Conservation (phyloP, 2,329 filamentous ascomycete genomes). For the Biscogniauxia marginata region DNA sequence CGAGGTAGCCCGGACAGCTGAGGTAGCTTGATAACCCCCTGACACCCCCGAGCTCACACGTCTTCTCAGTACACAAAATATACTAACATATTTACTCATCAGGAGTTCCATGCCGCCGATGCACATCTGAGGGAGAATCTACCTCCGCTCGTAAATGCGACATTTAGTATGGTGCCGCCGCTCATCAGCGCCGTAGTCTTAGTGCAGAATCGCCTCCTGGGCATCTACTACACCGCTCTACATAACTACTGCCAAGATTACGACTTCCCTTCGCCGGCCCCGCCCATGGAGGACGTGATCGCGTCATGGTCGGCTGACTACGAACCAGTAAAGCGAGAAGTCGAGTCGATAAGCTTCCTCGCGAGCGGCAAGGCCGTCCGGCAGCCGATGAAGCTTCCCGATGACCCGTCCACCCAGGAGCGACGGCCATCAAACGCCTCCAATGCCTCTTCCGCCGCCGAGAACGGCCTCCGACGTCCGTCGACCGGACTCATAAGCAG, state of each 20-base stretch:
- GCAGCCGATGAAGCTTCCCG: slow-evolving; percentile 40
- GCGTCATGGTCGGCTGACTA: slow-evolving; percentile 63
- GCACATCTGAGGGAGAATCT: slow-evolving; percentile 69
- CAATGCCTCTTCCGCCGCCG: slow-evolving; percentile 26
- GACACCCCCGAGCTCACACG: not conserved
- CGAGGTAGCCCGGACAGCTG: slow-evolving; percentile 64
- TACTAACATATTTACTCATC: slow-evolving; percentile 15
- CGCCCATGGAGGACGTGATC: slow-evolving; percentile 70
- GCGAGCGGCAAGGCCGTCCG: slow-evolving; percentile 66
- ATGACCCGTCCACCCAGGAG: slow-evolving; percentile 29
- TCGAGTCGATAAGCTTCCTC: slow-evolving; percentile 65
- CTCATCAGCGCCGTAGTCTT: slow-evolving; percentile 69
- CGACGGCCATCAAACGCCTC: slow-evolving; percentile 27
- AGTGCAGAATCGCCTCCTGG: slow-evolving; percentile 75
- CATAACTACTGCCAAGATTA: slow-evolving; percentile 70
- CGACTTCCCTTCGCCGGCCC: slow-evolving; percentile 68
- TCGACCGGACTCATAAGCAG: slow-evolving; percentile 43
- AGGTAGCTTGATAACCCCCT: slow-evolving; percentile 44
- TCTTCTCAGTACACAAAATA: no score
- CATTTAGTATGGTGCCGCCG: slow-evolving; percentile 72
- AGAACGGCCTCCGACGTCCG: slow-evolving; percentile 40
- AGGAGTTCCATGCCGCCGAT: slow-evolving; percentile 75
- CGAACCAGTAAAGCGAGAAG: slow-evolving; percentile 61
- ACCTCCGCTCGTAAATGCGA: slow-evolving; percentile 67
- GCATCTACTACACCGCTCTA: slow-evolving; percentile 73